These are phyloP conservation scores for Alternaria ethzedia DNA, from an alignment of 2,329 filamentous ascomycete genomes.

Conservation along the genomic window DNA sequence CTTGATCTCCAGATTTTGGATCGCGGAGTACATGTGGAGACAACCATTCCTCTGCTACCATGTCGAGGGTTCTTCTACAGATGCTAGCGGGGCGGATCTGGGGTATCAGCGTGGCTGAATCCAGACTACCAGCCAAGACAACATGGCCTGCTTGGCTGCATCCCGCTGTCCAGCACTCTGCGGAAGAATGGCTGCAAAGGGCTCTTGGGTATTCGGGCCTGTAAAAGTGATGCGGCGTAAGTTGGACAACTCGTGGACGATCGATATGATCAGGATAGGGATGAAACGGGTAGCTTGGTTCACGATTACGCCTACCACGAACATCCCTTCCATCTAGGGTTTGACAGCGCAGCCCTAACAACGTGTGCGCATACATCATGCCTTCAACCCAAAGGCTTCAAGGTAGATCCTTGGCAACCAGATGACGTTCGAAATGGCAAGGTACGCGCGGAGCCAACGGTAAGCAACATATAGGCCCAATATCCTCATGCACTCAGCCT, in stretches of 20 bases:
- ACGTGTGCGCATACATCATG: not conserved
- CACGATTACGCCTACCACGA: constrained; percentile 5
- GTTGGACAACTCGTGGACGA: not conserved
- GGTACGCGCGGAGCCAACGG: constrained; percentile 1
- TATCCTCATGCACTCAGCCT: constrained; percentile 16
- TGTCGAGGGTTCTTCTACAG: not conserved
- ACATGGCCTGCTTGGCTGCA: constrained; percentile 36
- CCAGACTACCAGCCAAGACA: constrained; percentile 42
- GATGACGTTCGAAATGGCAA: constrained; percentile 1
- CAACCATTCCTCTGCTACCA: constrained; percentile 4
- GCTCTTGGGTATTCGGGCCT: not conserved
- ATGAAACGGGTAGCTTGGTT: constrained; percentile 9
- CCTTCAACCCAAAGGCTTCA: constrained; percentile 6
- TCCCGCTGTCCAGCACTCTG: constrained; percentile 15
- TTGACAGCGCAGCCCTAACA: constrained; percentile 4
- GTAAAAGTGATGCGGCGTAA: not conserved
- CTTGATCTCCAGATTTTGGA: not conserved
- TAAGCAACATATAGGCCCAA: constrained; percentile 6
- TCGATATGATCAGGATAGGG: not conserved
- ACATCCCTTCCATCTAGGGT: constrained; percentile 1
- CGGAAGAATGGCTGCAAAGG: constrained; percentile 5
- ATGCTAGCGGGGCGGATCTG: constrained; percentile 19
- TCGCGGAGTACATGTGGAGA: not conserved
- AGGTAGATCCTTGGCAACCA: constrained; percentile 3
- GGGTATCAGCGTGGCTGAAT: constrained; percentile 41